Evolutionary conservation across 352 stramenopile genomes (phyloP), one percentile per base, ranked within the genome.

Genomic region (Globisporangium cylindrosporum): DNA sequence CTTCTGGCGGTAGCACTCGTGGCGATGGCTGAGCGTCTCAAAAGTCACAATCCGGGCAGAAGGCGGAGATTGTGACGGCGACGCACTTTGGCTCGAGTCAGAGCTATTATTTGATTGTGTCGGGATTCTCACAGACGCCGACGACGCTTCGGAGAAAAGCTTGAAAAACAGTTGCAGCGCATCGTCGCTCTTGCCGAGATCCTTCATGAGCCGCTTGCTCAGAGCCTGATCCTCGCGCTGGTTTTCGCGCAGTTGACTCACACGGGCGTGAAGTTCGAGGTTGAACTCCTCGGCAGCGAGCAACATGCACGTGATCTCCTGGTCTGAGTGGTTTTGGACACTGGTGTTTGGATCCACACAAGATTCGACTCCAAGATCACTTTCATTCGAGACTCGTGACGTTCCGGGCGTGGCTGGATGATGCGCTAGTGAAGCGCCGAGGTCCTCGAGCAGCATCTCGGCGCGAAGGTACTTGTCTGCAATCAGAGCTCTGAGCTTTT

Each of bases 271-370:
- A 5, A 91, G 61, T 15, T 74, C 66, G 12, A 87, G 38, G 62
- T 90, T 91, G 24, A 77, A 67, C 15, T 78, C 69, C 73, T 91
- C 83, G 15, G 78, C 73, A 14, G 70, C 72, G n/a, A 91, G 64
- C 41, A 91, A 73, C n/a, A 81, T 74, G 59, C 80, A 91, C 15
- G 71, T 70, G 2, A 75, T 68, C 5, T 59, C 60, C 1, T 73
- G 20, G 10, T 67, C 22, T 15, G 22, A 10, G 12, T 38, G 34
- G 9, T 29, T 46, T 73, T 29, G 27, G 3, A 24, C 24, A 1
- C 27, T 46, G 15, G 55, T 46, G 9, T 34, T 43, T 14, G 55
- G 29, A 60, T 46, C 38, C 14, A 60, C n/a, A 22, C 49, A 38
- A 14, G 46, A 43, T 10, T 73, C 59, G 27, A 8, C n/a, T 20